Evolutionary conservation across 768 basidiomycete species (phyloP).

Genomic region (Clitopilus passeckerianus): DNA sequence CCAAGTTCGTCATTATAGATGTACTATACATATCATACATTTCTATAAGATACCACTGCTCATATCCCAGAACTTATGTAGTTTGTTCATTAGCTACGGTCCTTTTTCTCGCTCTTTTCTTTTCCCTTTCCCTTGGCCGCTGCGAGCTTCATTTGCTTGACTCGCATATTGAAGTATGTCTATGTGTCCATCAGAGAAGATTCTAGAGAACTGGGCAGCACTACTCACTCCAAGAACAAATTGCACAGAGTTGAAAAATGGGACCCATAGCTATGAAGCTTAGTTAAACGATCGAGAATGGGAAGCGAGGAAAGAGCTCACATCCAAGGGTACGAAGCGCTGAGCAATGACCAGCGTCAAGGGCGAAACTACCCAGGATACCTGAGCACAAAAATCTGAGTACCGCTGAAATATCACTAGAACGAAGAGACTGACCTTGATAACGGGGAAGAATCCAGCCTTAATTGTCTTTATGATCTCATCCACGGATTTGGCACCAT

Average conservation of each 20-base stretch:
- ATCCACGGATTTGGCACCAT: constrained; percentile 64
- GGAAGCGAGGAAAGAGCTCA: constrained; percentile 20
- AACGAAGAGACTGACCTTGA: constrained; percentile 44
- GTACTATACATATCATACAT: constrained; percentile 2
- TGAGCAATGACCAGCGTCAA: constrained; percentile 73
- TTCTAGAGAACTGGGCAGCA: background rate
- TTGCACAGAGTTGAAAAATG: constrained; percentile 78
- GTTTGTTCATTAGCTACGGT: constrained; percentile 1
- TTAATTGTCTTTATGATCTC: constrained; percentile 66
- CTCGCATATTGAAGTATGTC: constrained; percentile 72
- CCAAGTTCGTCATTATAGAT: constrained; percentile 15
- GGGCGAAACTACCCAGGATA: constrained; percentile 79
- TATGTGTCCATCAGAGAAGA: constrained; percentile 17
- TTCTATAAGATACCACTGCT: background rate
- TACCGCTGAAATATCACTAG: background rate
- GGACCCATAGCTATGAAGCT: constrained; percentile 69
- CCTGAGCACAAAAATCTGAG: constrained; percentile 31
- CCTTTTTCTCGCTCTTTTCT: constrained; percentile 22
- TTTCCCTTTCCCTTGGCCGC: constrained; percentile 45
- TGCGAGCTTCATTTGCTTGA: constrained; percentile 58
- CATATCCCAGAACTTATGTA: background rate
- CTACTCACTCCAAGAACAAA: constrained; percentile 70
- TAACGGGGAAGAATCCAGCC: constrained; percentile 67
- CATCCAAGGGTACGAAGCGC: constrained; percentile 73
- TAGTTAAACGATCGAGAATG: constrained; percentile 3